A percentile compares a stretch with the other conserved stretches of the same genome.
Evolutionary conservation across 1,284 basidiomycete species (phyloP).

Genomic region (Naganishia sp.): DNA sequence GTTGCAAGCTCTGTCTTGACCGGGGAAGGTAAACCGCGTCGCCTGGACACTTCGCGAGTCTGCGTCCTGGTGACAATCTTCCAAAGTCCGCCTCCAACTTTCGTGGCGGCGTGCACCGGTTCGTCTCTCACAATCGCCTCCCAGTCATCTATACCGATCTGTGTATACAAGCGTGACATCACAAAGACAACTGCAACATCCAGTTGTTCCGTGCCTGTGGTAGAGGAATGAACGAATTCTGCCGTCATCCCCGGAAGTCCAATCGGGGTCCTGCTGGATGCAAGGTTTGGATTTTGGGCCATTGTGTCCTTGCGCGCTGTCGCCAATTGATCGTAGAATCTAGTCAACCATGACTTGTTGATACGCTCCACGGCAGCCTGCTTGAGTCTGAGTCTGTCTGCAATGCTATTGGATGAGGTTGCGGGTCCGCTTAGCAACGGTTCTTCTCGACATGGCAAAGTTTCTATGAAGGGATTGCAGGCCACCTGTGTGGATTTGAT

Average conservation of each 20-base stretch:
- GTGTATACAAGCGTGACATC: constrained; percentile 5
- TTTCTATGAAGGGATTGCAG: no score
- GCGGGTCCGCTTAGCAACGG: constrained; percentile 2
- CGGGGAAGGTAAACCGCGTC: background rate
- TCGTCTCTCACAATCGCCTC: constrained; percentile 4
- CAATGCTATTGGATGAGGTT: background rate
- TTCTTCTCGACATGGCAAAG: constrained; percentile 8
- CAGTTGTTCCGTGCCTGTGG: constrained; percentile 2
- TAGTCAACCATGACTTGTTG: constrained; percentile 15
- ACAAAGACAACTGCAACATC: constrained; percentile 11
- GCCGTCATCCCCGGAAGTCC: constrained; percentile 17
- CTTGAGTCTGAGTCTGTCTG: background rate
- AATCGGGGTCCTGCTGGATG: background rate
- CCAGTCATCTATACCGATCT: constrained; percentile 17
- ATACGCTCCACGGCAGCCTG: background rate
- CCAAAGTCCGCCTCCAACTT: constrained; percentile 13
- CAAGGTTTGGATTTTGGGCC: background rate
- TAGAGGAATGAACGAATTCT: constrained; percentile 1
- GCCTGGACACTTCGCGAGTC: background rate
- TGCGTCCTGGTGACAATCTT: background rate
- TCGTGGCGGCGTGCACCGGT: background rate
- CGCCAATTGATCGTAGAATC: constrained; percentile 18
- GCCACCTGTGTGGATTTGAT: background rate
- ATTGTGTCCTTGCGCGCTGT: constrained; percentile 1
- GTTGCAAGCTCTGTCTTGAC: background rate